A percentile compares a stretch with the other conserved stretches of the same genome.
Conservation (phyloP, 106 monocot genomes). For the Platanthera guangdongensis region DNA sequence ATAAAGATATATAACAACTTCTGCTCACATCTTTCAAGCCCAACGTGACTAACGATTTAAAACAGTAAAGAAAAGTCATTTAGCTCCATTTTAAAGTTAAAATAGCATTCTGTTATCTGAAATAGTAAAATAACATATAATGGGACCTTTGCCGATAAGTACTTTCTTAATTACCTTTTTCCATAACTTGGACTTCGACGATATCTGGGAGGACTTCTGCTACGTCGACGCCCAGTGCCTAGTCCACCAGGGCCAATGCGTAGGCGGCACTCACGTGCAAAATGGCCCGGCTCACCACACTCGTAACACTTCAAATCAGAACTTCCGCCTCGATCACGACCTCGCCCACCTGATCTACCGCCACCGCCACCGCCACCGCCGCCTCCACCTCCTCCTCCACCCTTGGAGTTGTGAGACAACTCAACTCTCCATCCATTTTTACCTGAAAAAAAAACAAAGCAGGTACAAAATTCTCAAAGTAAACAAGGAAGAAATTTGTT, state of each 20-base stretch:
- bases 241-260: slow-evolving; percentile 71
- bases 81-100: no score
- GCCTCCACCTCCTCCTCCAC: slow-evolving; percentile 30
- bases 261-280: slow-evolving; percentile 89
- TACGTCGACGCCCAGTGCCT: slow-evolving; percentile 74
- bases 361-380: slow-evolving; percentile 31
- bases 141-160: not conserved
- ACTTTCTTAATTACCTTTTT: slow-evolving; percentile 25
- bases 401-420: slow-evolving; percentile 66
- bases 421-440: slow-evolving; percentile 95
- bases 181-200: slow-evolving; percentile 80
- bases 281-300: slow-evolving; percentile 94
- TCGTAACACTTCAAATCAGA: slow-evolving; percentile 89
- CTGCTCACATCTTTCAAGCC: no score
- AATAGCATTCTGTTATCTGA: not conserved
- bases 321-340: slow-evolving; percentile 41
- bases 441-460: slow-evolving; percentile 14
- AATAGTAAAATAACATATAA: not conserved
- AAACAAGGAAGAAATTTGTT: not conserved
- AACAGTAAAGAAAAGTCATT: no score
- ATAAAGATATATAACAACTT: no score
- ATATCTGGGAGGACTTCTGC: slow-evolving; percentile 52
- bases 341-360: slow-evolving; percentile 27
- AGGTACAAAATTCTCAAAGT: not conserved
- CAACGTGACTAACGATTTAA: no score